Evolutionary conservation across 73 alveolate species (phyloP), one percentile per base, ranked within the genome.

Genomic region (Paraurostyla sp.): DNA sequence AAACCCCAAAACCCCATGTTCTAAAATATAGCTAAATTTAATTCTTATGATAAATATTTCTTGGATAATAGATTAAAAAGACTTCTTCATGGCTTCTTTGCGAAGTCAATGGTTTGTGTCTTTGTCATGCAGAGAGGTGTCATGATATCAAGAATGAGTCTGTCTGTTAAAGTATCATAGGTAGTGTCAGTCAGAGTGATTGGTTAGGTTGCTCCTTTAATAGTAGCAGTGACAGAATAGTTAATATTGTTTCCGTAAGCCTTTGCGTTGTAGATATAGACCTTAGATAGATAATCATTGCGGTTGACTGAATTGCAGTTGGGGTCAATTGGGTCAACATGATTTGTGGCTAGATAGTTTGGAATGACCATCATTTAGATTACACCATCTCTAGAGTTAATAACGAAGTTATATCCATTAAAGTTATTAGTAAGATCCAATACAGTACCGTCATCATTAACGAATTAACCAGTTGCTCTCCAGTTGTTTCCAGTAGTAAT

Each of bases 381-480:
- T 68, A 13, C 25, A 6, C 35, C 32, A 13, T 43, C 36, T 23
- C 40, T 62, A 27, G 52, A 50, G 13, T 38, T 22, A 25, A 71
- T 71, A 43, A 48, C 20, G 71, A 73, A 73, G 71, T 73, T 48
- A 48, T 73, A 73, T 16, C 71, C 71, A 73, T 73, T 73, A 43
- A 49, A 48, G 86, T 73, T 73, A 0, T 38, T 38, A 4, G 49
- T 30, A 23, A 49, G 43, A 43, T 73, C 54, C 3, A 73, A 49
- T n/a, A 58, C 27, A 15, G 6, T 63, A 15, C 89, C 89, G 35
- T 78, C 89, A 35, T 78, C 89, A 54, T 78, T 78, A 3, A 78
- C 60, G 38, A 32, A 78, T 1, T 0, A 23, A n/a, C 89, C 89
- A 29, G n/a, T 20, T 0, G 89, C 76, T 6, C 30, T 49, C 86